These are phyloP conservation scores for Fusarium subtropicale DNA, from an alignment of 2,329 filamentous ascomycete species.

Conservation along the genomic window DNA sequence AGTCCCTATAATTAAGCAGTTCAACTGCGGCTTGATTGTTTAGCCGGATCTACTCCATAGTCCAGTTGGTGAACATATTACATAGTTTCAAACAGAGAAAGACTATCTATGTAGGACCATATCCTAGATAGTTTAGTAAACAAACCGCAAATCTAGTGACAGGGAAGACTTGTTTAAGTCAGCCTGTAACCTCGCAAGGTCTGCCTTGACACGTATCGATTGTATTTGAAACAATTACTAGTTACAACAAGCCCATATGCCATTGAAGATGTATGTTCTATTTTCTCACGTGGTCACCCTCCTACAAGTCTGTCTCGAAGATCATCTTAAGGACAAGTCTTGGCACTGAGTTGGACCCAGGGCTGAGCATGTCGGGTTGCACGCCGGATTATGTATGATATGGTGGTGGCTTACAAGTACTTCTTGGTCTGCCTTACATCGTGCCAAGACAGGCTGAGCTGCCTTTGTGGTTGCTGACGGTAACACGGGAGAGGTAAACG, in stretches of 20 bases:
- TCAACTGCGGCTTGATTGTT: neutral
- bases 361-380: neutral
- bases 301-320: neutral
- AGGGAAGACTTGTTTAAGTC: too few species aligned
- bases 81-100: neutral
- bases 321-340: neutral
- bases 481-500: neutral
- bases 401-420: too few species aligned
- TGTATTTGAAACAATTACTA: too few species aligned
- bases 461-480: too few species aligned
- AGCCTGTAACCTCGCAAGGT: neutral
- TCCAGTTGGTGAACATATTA: neutral
- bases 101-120: neutral
- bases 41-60: neutral
- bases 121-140: neutral
- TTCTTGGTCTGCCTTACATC: too few species aligned
- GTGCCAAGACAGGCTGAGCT: neutral
- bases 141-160: too few species aligned
- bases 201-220: neutral
- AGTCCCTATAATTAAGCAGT: too few species aligned
- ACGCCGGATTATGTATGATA: neutral
- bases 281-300: accelerated
- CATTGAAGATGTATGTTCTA: accelerated
- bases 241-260: accelerated
- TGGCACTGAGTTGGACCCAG: neutral